Base-by-base conservation (phyloP, 441 rosid species). In the Macaranga tanarius region DNA sequence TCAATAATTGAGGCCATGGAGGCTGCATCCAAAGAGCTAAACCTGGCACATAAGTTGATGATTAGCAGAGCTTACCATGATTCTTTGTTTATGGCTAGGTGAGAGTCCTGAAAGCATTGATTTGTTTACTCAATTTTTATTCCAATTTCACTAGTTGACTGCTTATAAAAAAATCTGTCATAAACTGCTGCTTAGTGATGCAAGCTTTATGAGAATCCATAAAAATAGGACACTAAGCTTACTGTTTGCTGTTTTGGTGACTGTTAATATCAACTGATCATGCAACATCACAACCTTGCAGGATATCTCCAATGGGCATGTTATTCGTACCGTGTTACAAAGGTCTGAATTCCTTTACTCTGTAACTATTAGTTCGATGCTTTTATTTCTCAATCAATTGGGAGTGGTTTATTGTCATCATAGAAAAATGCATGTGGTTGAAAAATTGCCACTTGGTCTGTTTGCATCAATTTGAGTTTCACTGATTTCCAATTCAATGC, bases 1-100 rank as follows among this genome's bases (percentile, higher is more conserved):
- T 83, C 81, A 51, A 82, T 94, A 38, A 80, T 87, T 70, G 77
- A 81, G 82, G 92, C 91, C 72, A 84, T 88, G 83, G 90, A 83
- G 79, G 83, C 85, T 67, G 89, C 96, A 73, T 80, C 93, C 0
- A 81, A 80, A 59, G 95, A 90, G 76, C 85, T 94, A 47, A 85
- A 89, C 81, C 79, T 90, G 62, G 82, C 93, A 3, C 87, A 87
- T 73, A 90, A 88, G 84, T 76, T 77, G 73, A 92, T 94, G 97
- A 87, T 92, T 55, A 94, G 99, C 87, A 85, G 97, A 86, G 99
- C 97, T 79, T 94, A 94, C 77, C 99, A 94, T 65, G 97, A 94
- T 86, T 89, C 99, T 22, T 82, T 92, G 71, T 94, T 94, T 80
- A 88, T 94, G 97, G 97, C 97, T 62, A 94, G 99, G 99, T 94